Percentiles rank a stretch among this genome's conserved stretches.
Evolutionary conservation across 306 rosid species (phyloP).

Genomic region (Rubus idaeus): DNA sequence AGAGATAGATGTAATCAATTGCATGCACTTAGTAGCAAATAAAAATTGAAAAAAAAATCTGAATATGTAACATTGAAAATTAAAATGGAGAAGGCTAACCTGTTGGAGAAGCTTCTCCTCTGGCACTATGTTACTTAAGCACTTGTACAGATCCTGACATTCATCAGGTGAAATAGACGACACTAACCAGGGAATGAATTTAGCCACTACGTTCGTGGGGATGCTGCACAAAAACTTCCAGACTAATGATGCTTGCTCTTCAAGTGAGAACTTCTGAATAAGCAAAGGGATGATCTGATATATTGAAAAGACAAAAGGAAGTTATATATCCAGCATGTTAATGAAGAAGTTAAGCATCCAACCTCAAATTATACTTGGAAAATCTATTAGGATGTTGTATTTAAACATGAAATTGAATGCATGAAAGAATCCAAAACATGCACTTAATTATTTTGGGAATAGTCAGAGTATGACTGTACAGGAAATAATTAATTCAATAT

Average conservation of each 20-base stretch:
- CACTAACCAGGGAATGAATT: conserved; percentile 77
- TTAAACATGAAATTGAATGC: background rate
- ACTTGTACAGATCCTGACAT: conserved; percentile 52
- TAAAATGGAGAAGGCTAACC: conserved; percentile 33
- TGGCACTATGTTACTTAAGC: conserved; percentile 67
- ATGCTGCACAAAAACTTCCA: conserved; percentile 83
- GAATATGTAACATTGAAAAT: background rate
- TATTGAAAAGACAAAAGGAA: conserved; percentile 10
- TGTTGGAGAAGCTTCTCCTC: conserved; percentile 75
- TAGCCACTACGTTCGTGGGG: conserved; percentile 67
- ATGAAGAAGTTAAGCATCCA: background rate
- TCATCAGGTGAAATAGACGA: conserved; percentile 65
- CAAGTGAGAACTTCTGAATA: conserved; percentile 63
- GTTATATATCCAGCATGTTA: background rate
- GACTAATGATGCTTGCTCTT: conserved; percentile 75
- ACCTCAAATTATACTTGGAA: background rate
- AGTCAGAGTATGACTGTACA: background rate
- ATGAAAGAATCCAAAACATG: background rate
- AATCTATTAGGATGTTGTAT: background rate
- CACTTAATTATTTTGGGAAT: background rate
- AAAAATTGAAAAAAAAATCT: background rate
- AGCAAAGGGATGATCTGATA: conserved; percentile 83
- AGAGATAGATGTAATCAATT: conserved; percentile 20
- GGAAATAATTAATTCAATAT: background rate
- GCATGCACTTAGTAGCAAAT: background rate